Conservation (phyloP, 345 rosid species). For the Acer saccharum region DNA sequence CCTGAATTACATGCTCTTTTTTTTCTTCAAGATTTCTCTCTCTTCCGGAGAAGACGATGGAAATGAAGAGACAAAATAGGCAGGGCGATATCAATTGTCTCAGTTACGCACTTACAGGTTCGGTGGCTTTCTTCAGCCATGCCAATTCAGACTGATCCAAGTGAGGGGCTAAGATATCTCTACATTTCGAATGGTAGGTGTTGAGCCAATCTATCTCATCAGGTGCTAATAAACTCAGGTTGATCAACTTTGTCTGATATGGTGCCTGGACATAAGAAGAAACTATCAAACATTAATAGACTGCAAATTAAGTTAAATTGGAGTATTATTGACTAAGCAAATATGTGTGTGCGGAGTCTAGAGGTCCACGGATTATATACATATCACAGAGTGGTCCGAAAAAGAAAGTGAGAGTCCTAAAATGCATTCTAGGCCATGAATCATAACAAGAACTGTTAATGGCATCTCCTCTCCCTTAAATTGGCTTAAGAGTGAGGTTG, state of each 20-base stretch:
- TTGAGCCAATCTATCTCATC: conserved; percentile 85
- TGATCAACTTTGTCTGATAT: conserved; percentile 81
- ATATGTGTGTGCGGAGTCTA: neutral
- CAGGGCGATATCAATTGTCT: neutral
- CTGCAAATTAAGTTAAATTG: neutral
- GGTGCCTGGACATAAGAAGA: conserved; percentile 57
- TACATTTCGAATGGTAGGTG: conserved; percentile 72
- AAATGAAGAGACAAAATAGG: neutral
- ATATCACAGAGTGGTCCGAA: too few species aligned
- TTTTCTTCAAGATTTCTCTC: neutral
- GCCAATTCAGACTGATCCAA: conserved; percentile 68
- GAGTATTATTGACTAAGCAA: neutral
- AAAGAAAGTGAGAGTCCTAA: neutral
- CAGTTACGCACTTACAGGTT: conserved; percentile 50
- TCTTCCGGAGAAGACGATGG: neutral
- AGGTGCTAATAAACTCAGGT: conserved; percentile 48
- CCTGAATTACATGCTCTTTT: neutral
- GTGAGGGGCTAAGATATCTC: conserved; percentile 68
- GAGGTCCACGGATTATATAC: too few species aligned
- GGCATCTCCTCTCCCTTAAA: too few species aligned
- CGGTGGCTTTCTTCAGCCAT: conserved; percentile 92
- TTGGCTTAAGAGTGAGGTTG: too few species aligned
- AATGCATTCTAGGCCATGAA: neutral
- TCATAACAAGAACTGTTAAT: neutral
- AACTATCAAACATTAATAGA: neutral